These are phyloP conservation scores for Trichoderma koningiopsis DNA, from an alignment of 2,329 filamentous ascomycete species.

Conservation along the genomic window DNA sequence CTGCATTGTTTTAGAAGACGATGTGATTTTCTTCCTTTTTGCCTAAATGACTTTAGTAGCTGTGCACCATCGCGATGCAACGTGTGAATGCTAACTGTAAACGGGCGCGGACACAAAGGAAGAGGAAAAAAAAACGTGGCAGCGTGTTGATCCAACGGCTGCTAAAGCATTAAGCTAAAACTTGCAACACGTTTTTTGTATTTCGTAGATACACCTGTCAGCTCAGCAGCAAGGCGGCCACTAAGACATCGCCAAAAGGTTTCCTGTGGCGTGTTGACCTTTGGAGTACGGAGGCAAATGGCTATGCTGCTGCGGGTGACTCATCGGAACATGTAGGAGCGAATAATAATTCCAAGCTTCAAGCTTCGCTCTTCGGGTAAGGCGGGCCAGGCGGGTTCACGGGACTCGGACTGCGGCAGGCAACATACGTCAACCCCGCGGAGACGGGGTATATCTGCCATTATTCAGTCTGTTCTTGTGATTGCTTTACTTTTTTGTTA, in stretches of 20 bases:
- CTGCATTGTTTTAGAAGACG: neutral
- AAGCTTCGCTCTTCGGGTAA: neutral
- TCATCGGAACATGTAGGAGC: neutral
- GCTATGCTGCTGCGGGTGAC: neutral
- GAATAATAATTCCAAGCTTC: neutral
- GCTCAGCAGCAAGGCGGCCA: constrained; percentile 7
- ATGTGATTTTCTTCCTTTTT: neutral
- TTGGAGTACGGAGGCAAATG: no score
- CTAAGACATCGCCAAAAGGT: neutral
- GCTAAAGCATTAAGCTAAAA: constrained; percentile 1
- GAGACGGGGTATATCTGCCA: neutral
- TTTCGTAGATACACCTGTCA: neutral
- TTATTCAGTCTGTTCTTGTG: neutral
- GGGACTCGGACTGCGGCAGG: neutral
- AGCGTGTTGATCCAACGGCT: neutral
- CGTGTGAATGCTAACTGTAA: neutral
- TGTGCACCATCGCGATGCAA: neutral
- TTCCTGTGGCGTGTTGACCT: no score
- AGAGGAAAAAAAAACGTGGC: neutral
- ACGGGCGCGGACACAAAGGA: neutral
- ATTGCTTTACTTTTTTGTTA: neutral
- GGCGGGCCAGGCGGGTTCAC: neutral
- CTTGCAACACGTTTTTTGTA: neutral
- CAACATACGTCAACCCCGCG: neutral
- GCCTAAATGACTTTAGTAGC: neutral